Percentiles rank a stretch among this genome's conserved stretches.
phyloP scores from a whole-genome alignment of 169 alveolate species.

The Eimeria tenella region DNA sequence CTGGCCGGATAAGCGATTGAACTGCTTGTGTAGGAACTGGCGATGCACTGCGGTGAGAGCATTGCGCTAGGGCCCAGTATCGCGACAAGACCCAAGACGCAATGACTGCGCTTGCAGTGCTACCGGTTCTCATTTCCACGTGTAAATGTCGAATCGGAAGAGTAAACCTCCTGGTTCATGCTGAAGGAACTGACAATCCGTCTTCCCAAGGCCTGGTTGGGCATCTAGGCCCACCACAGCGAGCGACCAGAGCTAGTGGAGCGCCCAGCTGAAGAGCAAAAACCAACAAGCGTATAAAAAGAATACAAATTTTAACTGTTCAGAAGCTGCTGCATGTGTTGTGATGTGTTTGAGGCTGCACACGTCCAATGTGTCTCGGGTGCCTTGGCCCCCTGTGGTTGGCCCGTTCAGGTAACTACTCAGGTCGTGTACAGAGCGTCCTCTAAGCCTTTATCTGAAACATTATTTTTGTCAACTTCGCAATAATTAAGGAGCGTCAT shows the following conservation, averaged over 20 bases:
- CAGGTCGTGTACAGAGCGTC: background rate
- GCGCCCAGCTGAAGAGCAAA: background rate
- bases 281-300: background rate
- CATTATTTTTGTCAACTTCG: background rate
- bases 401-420: constrained; percentile 17
- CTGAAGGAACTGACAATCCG: constrained; percentile 1
- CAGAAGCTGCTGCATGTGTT: background rate
- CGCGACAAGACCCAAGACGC: background rate
- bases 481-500: background rate
- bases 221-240: constrained; percentile 19
- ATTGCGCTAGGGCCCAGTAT: constrained; percentile 3
- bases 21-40: too few relatives aligned
- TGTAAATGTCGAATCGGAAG: background rate
- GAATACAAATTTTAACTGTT: background rate
- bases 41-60: too few relatives aligned
- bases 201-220: background rate
- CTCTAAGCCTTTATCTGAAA: background rate
- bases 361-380: constrained; percentile 16
- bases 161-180: constrained; percentile 1
- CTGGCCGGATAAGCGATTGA: too few relatives aligned
- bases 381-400: constrained; percentile 28
- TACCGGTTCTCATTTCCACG: constrained; percentile 38
- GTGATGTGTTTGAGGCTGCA: background rate
- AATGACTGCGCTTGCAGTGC: constrained; percentile 14
- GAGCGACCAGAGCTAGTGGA: background rate